Conservation (phyloP, 73 alveolate genomes). For the Halteria grandinella region DNA sequence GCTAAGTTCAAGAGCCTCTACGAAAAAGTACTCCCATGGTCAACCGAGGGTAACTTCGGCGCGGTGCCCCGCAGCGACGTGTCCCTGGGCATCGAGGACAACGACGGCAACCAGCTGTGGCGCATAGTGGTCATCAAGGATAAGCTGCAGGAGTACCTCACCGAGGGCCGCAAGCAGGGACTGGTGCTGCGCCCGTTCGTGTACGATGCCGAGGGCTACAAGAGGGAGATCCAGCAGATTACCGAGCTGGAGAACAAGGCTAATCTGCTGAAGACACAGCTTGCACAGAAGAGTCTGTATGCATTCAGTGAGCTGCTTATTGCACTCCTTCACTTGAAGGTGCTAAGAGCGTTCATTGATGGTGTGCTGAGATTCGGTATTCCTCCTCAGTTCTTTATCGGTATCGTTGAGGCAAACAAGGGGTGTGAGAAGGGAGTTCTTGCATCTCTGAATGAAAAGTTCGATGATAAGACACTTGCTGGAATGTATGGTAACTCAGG, state of each 20-base stretch:
- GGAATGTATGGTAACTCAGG: conserved; percentile 86
- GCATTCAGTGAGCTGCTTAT: conserved; percentile 83
- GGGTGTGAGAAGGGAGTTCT: conserved; percentile 78
- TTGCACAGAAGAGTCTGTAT: conserved; percentile 72
- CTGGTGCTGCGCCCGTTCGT: conserved; percentile 71
- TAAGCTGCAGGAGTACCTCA: conserved; percentile 45
- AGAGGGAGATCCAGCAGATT: conserved; percentile 63
- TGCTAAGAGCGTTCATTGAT: conserved; percentile 82
- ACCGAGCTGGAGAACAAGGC: conserved; percentile 66
- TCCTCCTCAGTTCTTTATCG: conserved; percentile 68
- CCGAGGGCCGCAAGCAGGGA: conserved; percentile 64
- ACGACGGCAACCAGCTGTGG: conserved; percentile 76
- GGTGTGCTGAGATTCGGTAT: conserved; percentile 84
- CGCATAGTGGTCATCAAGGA: conserved; percentile 78
- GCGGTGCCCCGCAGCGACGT: conserved; percentile 38
- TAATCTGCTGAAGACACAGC: conserved; percentile 41
- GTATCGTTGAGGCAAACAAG: conserved; percentile 47
- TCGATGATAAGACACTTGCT: conserved; percentile 50
- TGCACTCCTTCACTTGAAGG: conserved; percentile 78
- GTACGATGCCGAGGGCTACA: conserved; percentile 67
- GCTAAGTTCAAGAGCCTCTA: too few relatives aligned
- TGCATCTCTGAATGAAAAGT: conserved; percentile 58
- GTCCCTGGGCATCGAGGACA: conserved; percentile 71
- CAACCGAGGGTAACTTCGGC: too few relatives aligned
- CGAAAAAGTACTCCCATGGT: too few relatives aligned